Evolutionary conservation across 2,329 filamentous ascomycete species (phyloP), one percentile per base, ranked within the genome.

Genomic region (Colletotrichum abscissum): DNA sequence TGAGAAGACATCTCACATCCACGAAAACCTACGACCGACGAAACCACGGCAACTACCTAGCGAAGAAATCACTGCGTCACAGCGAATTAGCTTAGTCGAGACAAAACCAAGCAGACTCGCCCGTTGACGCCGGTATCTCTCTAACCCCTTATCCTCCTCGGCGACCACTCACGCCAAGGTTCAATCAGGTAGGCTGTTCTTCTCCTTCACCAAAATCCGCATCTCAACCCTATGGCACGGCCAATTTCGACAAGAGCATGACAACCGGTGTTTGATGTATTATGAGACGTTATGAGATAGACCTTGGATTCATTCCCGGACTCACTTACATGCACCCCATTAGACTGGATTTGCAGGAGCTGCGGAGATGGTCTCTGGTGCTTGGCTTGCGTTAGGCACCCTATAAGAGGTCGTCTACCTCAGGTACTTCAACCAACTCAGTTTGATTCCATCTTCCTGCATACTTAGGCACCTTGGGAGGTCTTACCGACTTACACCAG

Each of bases 121-220:
- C 14, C 38, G 2, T 35, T n/a, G 24, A 57, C 55, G 19, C n/a
- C 9, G 26, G 30, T 5, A 9, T 42, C 22, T 52, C 55, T 54
- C 46, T 38, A 24, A 49, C 62, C 54, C 28, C 67, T 66, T 24
- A 63, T 46, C 56, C 28, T 66, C 49, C 71, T 65, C 35, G 67
- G 60, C 49, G 22, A 46, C 60, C 70, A 66, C 22, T 62, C 57
- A 57, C 35, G 30, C 12, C 11, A n/a, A 71, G 56, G 57, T 56
- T 46, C 33, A 28, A 56, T 52, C 11, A 57, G 60, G 67, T 73
- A 38, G 54, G 66, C 33, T 11, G 19, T 11, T n/a, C 33, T 46
- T 57, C 42, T 57, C 5, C 28, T n/a, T 63, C 33, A 24, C 3
- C 16, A 12, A 19, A 14, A 16, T 14, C 1, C 3, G 26, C n/a